These are phyloP conservation scores for Mycena haematopus DNA, from an alignment of 768 basidiomycete genomes.

Conservation along the genomic window DNA sequence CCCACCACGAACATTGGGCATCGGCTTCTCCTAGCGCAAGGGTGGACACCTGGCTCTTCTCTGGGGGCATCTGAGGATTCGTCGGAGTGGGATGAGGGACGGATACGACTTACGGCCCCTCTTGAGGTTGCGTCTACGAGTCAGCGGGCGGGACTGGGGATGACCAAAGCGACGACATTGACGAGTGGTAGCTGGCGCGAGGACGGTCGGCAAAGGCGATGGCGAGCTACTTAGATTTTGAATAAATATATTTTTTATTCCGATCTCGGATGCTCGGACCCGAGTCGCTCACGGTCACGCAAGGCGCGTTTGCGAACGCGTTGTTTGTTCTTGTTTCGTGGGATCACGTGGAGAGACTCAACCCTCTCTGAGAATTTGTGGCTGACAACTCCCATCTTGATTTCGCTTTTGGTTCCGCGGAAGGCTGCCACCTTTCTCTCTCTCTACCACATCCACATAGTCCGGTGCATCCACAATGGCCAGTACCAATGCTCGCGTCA, in stretches of 20 bases:
- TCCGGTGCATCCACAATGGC: constrained; percentile 51
- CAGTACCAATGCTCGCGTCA: constrained; percentile 66
- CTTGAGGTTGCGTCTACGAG: constrained; percentile 52
- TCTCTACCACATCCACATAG: constrained; percentile 27
- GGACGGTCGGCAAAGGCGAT: constrained; percentile 47
- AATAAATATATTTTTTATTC: constrained; percentile 6
- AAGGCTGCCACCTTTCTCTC: constrained; percentile 31
- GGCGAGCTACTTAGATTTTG: constrained; percentile 34
- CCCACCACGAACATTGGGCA: constrained; percentile 69
- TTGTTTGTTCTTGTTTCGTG: no score
- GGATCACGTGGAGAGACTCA: background rate
- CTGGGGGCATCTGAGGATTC: constrained; percentile 46
- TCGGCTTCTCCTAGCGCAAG: constrained; percentile 71
- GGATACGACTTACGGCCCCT: constrained; percentile 60
- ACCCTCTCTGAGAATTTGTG: background rate
- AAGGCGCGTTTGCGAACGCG: background rate
- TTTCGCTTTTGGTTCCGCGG: constrained; percentile 14
- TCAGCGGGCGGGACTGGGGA: constrained; percentile 64
- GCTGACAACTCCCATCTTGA: background rate
- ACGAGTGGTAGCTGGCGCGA: constrained; percentile 46
- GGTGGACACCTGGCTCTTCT: constrained; percentile 74
- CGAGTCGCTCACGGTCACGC: constrained; percentile 4
- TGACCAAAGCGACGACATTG: constrained; percentile 34
- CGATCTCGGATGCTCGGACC: background rate
- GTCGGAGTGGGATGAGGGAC: constrained; percentile 42